phyloP scores from a whole-genome alignment of 345 rosid species.

The Mallotus nudiflorus region DNA sequence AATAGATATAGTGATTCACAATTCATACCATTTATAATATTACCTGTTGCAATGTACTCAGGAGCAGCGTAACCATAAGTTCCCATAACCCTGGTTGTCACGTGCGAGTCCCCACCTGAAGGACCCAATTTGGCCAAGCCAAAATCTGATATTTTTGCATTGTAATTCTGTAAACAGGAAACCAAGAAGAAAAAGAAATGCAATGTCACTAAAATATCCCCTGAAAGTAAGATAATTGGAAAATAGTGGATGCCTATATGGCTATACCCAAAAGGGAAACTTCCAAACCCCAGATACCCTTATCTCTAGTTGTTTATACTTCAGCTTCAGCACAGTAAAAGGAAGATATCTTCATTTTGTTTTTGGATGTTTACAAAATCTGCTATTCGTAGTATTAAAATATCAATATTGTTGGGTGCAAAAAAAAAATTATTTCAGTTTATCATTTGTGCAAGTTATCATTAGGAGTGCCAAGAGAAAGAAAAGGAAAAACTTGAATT shows the following conservation, averaged over 20 bases:
- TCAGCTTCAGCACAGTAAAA: background rate
- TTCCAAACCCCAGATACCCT: background rate
- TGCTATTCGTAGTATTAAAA: background rate
- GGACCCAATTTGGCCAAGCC: constrained; percentile 77
- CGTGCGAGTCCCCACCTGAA: constrained; percentile 49
- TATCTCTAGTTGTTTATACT: background rate
- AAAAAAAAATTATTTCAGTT: background rate
- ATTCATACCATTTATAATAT: constrained; percentile 1
- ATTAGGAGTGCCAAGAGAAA: background rate
- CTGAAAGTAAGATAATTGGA: background rate
- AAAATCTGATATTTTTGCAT: constrained; percentile 66
- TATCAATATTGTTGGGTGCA: background rate
- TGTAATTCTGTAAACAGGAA: constrained; percentile 39
- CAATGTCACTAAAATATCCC: background rate
- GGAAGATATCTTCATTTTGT: too few relatives aligned
- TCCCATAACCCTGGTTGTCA: constrained; percentile 44
- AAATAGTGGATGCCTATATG: background rate
- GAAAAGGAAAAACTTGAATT: background rate
- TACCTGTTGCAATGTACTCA: constrained; percentile 71
- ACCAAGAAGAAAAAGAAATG: constrained; percentile 4
- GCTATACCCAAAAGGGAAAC: background rate
- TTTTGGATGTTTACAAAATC: too few relatives aligned
- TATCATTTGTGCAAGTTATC: background rate
- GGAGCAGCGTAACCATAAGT: constrained; percentile 62
- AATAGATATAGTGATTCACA: background rate